Evolutionary conservation across 352 stramenopile genomes (phyloP).

Genomic region (Globisporangium middletonii): DNA sequence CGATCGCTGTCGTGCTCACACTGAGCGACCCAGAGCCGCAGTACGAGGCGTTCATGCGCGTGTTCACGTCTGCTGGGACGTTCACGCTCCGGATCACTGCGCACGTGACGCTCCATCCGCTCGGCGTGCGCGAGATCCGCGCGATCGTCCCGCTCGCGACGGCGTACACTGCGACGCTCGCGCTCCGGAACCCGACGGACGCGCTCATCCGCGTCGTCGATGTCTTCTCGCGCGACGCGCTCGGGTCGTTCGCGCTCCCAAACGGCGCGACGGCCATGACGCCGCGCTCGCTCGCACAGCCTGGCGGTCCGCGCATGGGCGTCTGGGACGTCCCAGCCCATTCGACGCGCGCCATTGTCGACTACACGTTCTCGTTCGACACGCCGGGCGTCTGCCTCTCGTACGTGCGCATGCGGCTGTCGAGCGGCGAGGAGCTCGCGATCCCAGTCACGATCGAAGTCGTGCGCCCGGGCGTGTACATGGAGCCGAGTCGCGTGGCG

Average conservation of each 20-base stretch:
- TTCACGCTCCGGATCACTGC: constrained; percentile 36
- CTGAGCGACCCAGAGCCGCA: constrained; percentile 19
- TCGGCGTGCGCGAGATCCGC: constrained; percentile 21
- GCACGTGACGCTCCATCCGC: constrained; percentile 22
- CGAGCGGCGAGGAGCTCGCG: constrained; percentile 12
- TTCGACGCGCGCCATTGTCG: constrained; percentile 25
- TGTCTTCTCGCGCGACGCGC: constrained; percentile 32
- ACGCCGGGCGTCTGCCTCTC: constrained; percentile 26
- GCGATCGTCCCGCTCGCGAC: constrained; percentile 28
- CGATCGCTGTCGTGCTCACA: constrained; percentile 35
- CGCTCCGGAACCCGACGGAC: constrained; percentile 37
- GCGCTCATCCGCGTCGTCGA: constrained; percentile 39
- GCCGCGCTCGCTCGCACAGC: not conserved
- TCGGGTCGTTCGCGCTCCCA: constrained; percentile 20
- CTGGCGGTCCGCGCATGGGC: constrained; percentile 4
- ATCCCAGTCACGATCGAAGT: constrained; percentile 33
- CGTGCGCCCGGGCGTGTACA: constrained; percentile 28
- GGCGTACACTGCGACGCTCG: constrained; percentile 24
- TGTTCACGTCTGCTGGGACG: constrained; percentile 40
- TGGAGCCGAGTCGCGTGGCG: constrained; percentile 28
- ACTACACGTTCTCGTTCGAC: constrained; percentile 25
- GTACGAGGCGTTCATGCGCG: constrained; percentile 24
- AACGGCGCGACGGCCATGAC: constrained; percentile 2
- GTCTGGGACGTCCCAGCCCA: constrained; percentile 35
- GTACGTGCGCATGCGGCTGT: constrained; percentile 27